A percentile compares a stretch with the other conserved stretches of the same genome.
phyloP scores from a whole-genome alignment of 129 eudicot genomes.

The Flaveria ramosissima region DNA sequence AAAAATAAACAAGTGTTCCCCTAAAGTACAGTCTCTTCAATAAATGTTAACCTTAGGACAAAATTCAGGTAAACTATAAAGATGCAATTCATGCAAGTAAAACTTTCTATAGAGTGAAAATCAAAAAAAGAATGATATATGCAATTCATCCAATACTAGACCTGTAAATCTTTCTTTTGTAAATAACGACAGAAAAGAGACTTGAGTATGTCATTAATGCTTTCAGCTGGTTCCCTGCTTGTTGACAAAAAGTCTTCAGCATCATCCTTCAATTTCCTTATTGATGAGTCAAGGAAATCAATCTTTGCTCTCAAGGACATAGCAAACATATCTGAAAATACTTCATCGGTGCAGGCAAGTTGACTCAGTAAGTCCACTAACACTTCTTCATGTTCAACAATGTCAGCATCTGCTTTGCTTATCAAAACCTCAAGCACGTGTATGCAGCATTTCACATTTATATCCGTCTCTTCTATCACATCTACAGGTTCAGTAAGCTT shows the following conservation, averaged over 20 bases:
- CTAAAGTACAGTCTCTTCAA: not conserved
- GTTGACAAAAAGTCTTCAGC: constrained; percentile 20
- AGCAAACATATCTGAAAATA: constrained; percentile 43
- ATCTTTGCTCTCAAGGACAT: constrained; percentile 40
- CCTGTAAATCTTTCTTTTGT: constrained; percentile 46
- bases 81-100: constrained; percentile 23
- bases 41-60: not conserved
- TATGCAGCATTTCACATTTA: constrained; percentile 45
- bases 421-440: constrained; percentile 51
- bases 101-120: constrained; percentile 7
- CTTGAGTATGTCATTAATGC: constrained; percentile 42
- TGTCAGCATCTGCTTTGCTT: constrained; percentile 53
- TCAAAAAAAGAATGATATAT: constrained; percentile 14
- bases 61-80: not conserved
- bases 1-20: not conserved
- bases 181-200: constrained; percentile 39
- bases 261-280: constrained; percentile 37
- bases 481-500: constrained; percentile 42
- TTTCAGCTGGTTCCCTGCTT: constrained; percentile 47
- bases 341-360: constrained; percentile 50
- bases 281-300: constrained; percentile 34
- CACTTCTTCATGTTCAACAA: constrained; percentile 59
- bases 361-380: constrained; percentile 45
- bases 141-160: constrained; percentile 23
- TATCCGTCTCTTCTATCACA: constrained; percentile 48